Conservation (phyloP, 768 basidiomycete species). For the Tylopilus subfusipes region DNA sequence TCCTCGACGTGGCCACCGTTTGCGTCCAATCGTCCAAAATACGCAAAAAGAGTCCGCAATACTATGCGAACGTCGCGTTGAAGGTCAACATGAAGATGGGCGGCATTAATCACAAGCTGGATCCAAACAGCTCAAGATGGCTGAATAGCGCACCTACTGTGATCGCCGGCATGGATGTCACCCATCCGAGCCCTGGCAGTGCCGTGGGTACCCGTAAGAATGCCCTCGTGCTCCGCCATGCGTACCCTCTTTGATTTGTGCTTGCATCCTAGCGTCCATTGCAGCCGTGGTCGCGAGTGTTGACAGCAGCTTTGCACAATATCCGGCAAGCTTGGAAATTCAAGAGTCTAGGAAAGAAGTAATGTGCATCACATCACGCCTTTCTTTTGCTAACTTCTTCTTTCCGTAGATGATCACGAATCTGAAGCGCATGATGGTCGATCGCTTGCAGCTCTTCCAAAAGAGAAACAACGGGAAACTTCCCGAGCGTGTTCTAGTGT, state of each 20-base stretch:
- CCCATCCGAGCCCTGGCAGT: constrained; percentile 76
- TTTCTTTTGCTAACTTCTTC: neutral
- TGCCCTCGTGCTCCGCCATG: neutral
- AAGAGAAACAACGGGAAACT: constrained; percentile 33
- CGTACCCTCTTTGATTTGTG: neutral
- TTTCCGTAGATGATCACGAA: constrained; percentile 45
- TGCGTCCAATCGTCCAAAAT: constrained; percentile 74
- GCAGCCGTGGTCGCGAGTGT: constrained; percentile 53
- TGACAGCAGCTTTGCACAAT: constrained; percentile 45
- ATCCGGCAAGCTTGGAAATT: constrained; percentile 47
- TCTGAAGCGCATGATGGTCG: constrained; percentile 46
- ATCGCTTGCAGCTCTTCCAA: constrained; percentile 41
- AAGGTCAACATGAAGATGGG: constrained; percentile 57
- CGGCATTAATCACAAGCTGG: constrained; percentile 49
- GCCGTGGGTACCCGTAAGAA: constrained; percentile 44
- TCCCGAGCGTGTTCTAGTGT: constrained; percentile 49
- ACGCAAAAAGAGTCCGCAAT: constrained; percentile 55
- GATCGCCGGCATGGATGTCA: constrained; percentile 62
- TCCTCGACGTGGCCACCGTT: constrained; percentile 53
- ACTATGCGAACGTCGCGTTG: constrained; percentile 53
- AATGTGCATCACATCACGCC: neutral
- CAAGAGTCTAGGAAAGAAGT: constrained; percentile 69
- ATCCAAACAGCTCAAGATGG: constrained; percentile 37
- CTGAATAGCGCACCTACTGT: constrained; percentile 43
- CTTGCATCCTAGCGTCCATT: constrained; percentile 36